Base-by-base conservation (phyloP, 495 filamentous ascomycete genomes). In the Sabuloglossum arenarium region DNA sequence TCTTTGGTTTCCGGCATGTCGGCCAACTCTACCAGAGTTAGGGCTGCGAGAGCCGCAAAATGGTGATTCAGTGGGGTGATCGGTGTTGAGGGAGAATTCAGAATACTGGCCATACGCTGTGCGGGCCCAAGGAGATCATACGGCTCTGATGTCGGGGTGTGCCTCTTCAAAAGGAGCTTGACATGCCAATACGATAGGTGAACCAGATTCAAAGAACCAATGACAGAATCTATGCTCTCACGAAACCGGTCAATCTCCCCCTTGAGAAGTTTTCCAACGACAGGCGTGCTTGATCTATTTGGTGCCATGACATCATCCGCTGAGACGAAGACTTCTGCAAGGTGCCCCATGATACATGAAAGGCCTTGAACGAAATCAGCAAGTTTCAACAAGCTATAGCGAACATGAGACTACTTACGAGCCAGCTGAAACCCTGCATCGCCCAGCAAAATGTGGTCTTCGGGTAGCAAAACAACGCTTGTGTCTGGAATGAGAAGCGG, bases 151-250 rank as follows among this genome's bases (percentile, higher is more conserved):
- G 77, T 64, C 64, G 72, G 67, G 68, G 77, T 69, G 71, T 79
- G 59, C 58, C 77, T 68, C 52, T 78, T 74, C 28, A 77, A 72
- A 16, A 88, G 67, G 12, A 89, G 70, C 39, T 78, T 76, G 50
- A 79, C 66, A 59, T 87, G 84, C 79, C 84, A 85, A 66, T 87
- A 90, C 3, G 79, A 75, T 42, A 90, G 75, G 53, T 79, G 72
- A 31, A 88, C 70, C 11, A 84, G 65, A 27, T 61, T 62, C 11
- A 61, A 32, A 69, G 71, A 51, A 69, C 65, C 57, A 65, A 69
- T 23, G 61, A 61, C 14, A 60, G 65, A 1, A 61, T 68, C 57
- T 68, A 78, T 66, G 53, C 68, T 60, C 59, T 72, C 70, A 9
- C 71, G 67, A 47, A 72, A 73, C 14, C 68, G 62, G 39, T 79